Evolutionary conservation across 2,329 filamentous ascomycete species (phyloP).

Genomic region (Xylariaceae sp.): DNA sequence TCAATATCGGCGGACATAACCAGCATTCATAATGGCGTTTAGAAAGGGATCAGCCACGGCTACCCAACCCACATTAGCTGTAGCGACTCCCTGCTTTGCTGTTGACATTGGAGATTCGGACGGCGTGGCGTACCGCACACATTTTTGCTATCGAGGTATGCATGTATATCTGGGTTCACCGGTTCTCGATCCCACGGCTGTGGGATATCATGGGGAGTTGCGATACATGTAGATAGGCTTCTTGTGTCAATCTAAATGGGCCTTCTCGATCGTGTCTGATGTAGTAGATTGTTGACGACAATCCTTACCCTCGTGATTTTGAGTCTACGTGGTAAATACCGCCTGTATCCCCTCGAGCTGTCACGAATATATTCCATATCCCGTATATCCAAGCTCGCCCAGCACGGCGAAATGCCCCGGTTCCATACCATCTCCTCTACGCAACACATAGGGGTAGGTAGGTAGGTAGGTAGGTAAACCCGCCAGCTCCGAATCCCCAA

Average conservation of each 20-base stretch:
- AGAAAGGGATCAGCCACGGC: constrained; percentile 9
- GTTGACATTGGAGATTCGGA: neutral
- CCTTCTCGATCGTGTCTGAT: too few species aligned
- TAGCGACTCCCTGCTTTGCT: constrained; percentile 11
- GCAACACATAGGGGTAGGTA: too few species aligned
- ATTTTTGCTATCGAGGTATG: neutral
- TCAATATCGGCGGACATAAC: constrained; percentile 6
- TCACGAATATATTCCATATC: too few species aligned
- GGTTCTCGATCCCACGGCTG: neutral
- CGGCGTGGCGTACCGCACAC: neutral
- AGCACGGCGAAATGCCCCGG: too few species aligned
- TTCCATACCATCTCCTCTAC: too few species aligned
- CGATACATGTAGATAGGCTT: neutral
- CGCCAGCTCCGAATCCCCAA: too few species aligned
- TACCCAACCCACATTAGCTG: constrained; percentile 8
- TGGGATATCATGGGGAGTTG: neutral
- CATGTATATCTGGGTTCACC: constrained; percentile 2
- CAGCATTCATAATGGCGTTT: constrained; percentile 22
- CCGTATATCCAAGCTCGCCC: too few species aligned
- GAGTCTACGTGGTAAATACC: too few species aligned
- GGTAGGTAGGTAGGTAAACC: too few species aligned
- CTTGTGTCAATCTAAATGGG: neutral
- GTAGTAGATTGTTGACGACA: too few species aligned
- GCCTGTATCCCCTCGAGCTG: too few species aligned
- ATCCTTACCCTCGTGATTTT: too few species aligned